Percentiles rank a stretch among this genome's conserved stretches.
These are phyloP conservation scores for Trifolium dubium DNA, from an alignment of 306 rosid genomes.

Conservation along the genomic window DNA sequence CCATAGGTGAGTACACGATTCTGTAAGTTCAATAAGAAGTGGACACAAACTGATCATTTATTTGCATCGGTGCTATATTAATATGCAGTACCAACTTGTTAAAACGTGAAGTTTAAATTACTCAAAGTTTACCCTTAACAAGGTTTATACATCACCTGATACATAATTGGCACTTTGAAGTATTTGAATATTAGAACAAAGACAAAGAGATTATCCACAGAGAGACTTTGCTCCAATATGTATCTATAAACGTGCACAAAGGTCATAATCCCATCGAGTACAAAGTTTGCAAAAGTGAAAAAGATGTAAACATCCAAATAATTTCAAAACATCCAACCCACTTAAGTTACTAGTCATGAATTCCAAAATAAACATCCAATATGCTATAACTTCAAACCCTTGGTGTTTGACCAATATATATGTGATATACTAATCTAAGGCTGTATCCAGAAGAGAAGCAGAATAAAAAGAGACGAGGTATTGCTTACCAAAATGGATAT, in stretches of 20 bases:
- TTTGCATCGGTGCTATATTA: background rate
- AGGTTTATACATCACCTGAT: slow-evolving; percentile 67
- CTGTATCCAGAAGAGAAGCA: slow-evolving; percentile 4
- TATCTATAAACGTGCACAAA: slow-evolving; percentile 60
- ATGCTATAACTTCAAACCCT: slow-evolving; percentile 13
- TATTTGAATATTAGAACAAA: slow-evolving; percentile 90
- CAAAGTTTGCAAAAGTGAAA: slow-evolving; percentile 35
- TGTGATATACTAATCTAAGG: slow-evolving; percentile 30
- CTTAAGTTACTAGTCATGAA: slow-evolving; percentile 14
- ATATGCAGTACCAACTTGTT: slow-evolving; percentile 20
- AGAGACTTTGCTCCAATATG: slow-evolving; percentile 93
- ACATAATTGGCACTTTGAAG: slow-evolving; percentile 82
- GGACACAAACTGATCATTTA: slow-evolving; percentile 36
- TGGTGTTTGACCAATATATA: slow-evolving; percentile 32
- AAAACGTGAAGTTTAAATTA: slow-evolving; percentile 31
- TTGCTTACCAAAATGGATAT: background rate
- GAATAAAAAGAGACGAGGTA: background rate
- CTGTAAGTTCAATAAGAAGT: slow-evolving; percentile 52
- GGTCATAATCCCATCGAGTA: slow-evolving; percentile 13
- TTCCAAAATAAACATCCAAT: slow-evolving; percentile 21
- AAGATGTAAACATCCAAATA: background rate
- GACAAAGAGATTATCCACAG: slow-evolving; percentile 91
- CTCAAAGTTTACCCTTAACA: slow-evolving; percentile 13
- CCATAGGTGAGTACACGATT: slow-evolving; percentile 93
- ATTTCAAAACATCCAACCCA: background rate